phyloP scores from a whole-genome alignment of 352 stramenopile species.

The Aphanomyces euteiches region DNA sequence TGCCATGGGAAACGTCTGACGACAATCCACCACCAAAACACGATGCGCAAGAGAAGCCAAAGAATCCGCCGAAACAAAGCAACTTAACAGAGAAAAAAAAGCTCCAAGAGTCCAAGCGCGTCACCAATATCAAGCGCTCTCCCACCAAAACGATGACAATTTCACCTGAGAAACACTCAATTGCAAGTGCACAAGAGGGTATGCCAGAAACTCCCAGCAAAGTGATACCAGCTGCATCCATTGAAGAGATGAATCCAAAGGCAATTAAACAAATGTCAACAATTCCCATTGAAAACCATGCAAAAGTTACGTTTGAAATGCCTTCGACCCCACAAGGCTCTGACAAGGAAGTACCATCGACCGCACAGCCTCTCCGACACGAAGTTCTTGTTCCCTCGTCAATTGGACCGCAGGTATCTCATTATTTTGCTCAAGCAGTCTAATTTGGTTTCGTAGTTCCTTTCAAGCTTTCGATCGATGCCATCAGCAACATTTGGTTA shows the following conservation, averaged over 20 bases:
- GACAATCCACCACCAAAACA: no score
- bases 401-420: conserved; percentile 21
- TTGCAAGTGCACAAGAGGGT: no score
- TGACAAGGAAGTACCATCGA: background rate
- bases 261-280: background rate
- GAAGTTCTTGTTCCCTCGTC: background rate
- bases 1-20: background rate
- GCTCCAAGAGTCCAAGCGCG: no score
- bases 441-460: conserved; percentile 36
- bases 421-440: background rate
- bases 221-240: no score
- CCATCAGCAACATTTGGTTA: conserved; percentile 55
- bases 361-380: background rate
- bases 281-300: background rate
- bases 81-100: no score
- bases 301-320: background rate
- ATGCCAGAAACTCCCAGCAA: no score
- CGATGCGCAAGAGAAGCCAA: no score
- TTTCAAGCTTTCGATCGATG: conserved; percentile 70
- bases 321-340: background rate
- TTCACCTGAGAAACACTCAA: no score
- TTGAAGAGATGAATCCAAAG: no score
- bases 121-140: no score
- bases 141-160: no score
- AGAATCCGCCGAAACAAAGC: no score